These are phyloP conservation scores for Xylaria flabelliformis DNA, from an alignment of 495 filamentous ascomycete genomes.

Conservation along the genomic window DNA sequence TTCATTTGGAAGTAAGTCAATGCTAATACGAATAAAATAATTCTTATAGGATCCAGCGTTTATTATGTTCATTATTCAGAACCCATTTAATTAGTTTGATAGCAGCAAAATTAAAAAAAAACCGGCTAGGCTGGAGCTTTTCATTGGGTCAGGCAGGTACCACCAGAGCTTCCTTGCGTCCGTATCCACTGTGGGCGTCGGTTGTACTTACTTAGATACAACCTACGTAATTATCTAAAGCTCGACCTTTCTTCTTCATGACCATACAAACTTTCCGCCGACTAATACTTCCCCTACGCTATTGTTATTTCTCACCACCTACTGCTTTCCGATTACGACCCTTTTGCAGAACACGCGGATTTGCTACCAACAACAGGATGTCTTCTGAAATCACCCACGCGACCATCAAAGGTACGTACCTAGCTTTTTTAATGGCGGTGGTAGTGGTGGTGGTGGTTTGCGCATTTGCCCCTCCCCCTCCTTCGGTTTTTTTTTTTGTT, in stretches of 20 bases:
- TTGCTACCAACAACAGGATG: slow-evolving; percentile 35
- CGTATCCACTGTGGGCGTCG: too few species aligned
- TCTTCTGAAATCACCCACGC: slow-evolving; percentile 61
- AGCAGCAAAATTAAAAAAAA: too few species aligned
- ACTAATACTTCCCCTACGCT: background rate
- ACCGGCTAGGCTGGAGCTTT: too few species aligned
- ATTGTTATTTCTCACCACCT: slow-evolving; percentile 8
- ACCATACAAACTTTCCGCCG: slow-evolving; percentile 16
- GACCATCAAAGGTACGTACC: slow-evolving; percentile 62
- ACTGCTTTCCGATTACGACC: background rate
- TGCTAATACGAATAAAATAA: too few species aligned
- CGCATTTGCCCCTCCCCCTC: slow-evolving; percentile 7
- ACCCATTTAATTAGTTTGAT: too few species aligned
- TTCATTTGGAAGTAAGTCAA: too few species aligned
- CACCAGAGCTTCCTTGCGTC: background rate
- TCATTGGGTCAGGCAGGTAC: too few species aligned
- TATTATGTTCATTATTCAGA: too few species aligned
- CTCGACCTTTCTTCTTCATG: background rate
- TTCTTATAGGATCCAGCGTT: too few species aligned
- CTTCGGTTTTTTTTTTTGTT: slow-evolving; percentile 4
- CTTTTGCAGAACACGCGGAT: slow-evolving; percentile 1
- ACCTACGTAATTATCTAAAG: too few species aligned
- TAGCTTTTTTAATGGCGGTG: background rate
- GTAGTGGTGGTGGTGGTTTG: background rate
- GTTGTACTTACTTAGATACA: background rate